A percentile compares a stretch with the other conserved stretches of the same genome.
Conservation (phyloP, 176 grass and related monocot species). For the Triticum dicoccoides region DNA sequence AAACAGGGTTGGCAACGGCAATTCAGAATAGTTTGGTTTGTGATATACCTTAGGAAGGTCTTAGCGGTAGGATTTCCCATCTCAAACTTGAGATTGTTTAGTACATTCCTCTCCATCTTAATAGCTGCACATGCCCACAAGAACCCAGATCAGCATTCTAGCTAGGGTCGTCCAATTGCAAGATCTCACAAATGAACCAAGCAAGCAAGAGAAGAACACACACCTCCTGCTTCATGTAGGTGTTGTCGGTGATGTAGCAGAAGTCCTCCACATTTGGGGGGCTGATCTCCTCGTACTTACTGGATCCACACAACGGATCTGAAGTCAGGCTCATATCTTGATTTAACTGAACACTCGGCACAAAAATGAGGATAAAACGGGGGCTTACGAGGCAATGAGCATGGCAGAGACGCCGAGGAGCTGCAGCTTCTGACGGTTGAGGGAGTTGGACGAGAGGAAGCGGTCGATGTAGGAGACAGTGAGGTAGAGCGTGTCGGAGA, state of each 20-base stretch:
- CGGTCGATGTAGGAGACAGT: conserved; percentile 64
- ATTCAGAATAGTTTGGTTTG: no score
- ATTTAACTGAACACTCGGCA: background rate
- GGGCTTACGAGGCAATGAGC: conserved; percentile 70
- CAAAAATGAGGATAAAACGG: background rate
- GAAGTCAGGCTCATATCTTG: background rate
- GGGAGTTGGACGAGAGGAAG: conserved; percentile 42
- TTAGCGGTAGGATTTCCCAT: no score
- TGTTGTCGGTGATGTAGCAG: conserved; percentile 71
- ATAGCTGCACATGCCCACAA: no score
- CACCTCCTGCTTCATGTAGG: conserved; percentile 62
- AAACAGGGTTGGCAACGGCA: no score
- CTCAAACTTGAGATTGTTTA: no score
- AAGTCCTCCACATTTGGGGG: conserved; percentile 70
- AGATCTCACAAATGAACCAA: background rate
- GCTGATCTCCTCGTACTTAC: conserved; percentile 70
- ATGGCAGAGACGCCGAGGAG: conserved; percentile 66
- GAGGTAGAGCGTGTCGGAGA: conserved; percentile 69
- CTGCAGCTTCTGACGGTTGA: conserved; percentile 52
- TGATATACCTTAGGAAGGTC: no score
- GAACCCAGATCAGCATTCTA: no score
- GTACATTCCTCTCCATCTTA: no score
- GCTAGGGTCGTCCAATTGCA: no score
- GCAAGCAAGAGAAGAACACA: background rate
- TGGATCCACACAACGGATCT: conserved; percentile 12